Base-by-base conservation (phyloP, 192 early-diverging fungal genomes). In the Paraglomus brasilianum region DNA sequence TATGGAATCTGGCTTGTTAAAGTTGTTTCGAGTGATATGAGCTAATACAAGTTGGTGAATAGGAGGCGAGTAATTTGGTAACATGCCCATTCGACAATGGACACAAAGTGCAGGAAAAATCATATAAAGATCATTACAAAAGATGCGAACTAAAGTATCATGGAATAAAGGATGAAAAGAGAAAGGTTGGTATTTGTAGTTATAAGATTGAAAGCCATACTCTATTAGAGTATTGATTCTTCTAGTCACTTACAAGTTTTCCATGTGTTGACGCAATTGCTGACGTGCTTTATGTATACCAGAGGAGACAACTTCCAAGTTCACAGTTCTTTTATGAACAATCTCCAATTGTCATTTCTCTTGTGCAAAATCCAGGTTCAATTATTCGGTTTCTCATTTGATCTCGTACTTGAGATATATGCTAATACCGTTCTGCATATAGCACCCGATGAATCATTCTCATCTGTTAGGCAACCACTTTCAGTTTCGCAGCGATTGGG, bases 91-190 rank as follows among this genome's bases (percentile, higher is more conserved):
- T 72, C 43, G 51, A 72, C 43, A 5, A 61, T 55, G 47, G 52
- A 21, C 71, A 72, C 47, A 62, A 46, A 49, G 49, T 72, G 11
- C 71, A 61, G 8, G 24, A n/a, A 22, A 65, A 72, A 51, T 67
- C 64, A 11, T 72, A 51, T 50, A 63, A 66, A 9, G 17, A 24
- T 11, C 71, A 72, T 43, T 67, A 43, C 57, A 67, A 19, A 42
- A 68, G 21, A n/a, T 72, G 71, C 40, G 62, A 72, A 51, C 63
- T 72, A 22, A 66, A 52, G 15, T 42, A 52, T 66, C 64, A 72
- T 66, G 71, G 71, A 2, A 72, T 71, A 21, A 69, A 69, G 19
- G 53, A 17, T 52, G 71, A 72, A 47, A 8, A 36, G 15, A 55
- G 64, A 67, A 53, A 19, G 71, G 71, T 57, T 38, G 3, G n/a